phyloP scores from a whole-genome alignment of 352 stramenopile species.

The Globisporangium alternatum region DNA sequence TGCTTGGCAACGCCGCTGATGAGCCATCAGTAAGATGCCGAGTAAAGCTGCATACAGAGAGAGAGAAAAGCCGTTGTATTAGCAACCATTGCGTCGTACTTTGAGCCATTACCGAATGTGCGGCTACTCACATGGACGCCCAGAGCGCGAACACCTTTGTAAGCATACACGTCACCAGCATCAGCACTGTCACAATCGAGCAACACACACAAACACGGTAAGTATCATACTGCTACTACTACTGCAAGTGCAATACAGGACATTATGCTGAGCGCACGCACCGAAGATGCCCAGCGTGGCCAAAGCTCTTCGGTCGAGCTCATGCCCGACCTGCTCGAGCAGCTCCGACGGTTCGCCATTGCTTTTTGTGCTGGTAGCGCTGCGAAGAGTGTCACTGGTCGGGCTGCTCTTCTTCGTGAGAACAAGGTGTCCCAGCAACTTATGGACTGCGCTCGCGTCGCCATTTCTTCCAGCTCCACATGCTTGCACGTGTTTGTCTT shows the following conservation, averaged over 20 bases:
- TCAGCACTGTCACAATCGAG: slow-evolving; percentile 7
- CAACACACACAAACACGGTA: neutral
- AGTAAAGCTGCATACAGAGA: neutral
- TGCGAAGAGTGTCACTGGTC: neutral
- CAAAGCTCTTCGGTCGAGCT: slow-evolving; percentile 11
- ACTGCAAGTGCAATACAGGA: neutral
- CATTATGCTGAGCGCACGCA: neutral
- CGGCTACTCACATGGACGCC: slow-evolving; percentile 10
- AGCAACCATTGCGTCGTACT: neutral
- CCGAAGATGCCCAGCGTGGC: slow-evolving; percentile 13
- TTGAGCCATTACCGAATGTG: too few species aligned
- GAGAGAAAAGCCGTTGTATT: neutral
- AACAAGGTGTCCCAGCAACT: slow-evolving; percentile 1
- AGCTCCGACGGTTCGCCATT: neutral
- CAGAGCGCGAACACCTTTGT: slow-evolving; percentile 11
- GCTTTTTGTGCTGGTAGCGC: neutral
- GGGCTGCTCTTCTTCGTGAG: neutral
- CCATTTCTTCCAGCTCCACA: slow-evolving; percentile 11
- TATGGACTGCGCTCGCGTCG: slow-evolving; percentile 5
- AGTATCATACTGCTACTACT: neutral
- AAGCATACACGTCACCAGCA: slow-evolving; percentile 9
- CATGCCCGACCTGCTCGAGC: slow-evolving; percentile 13
- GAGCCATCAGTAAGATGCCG: neutral
- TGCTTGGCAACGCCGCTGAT: neutral
- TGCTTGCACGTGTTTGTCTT: neutral